These are phyloP conservation scores for Thraustochytrium sp. DNA, from an alignment of 352 stramenopile species.

Conservation along the genomic window DNA sequence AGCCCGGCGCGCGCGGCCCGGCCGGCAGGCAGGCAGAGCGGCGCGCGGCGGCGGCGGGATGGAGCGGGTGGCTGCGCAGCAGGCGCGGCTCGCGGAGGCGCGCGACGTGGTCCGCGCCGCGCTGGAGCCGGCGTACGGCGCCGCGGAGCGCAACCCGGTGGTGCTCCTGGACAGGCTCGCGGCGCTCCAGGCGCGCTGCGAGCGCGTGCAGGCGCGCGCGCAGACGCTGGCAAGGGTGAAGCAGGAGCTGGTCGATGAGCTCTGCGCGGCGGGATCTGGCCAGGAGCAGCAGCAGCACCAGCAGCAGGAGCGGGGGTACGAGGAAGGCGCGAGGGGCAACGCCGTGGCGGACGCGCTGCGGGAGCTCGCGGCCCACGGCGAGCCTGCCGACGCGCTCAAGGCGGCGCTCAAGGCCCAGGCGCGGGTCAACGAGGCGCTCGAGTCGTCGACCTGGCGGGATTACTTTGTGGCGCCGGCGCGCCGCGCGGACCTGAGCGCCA, in stretches of 20 bases:
- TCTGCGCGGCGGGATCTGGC: too few relatives aligned
- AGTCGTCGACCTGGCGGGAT: neutral
- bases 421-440: neutral
- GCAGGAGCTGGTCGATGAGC: slow-evolving; percentile 6
- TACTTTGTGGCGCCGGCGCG: neutral
- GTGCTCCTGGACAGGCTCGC: neutral
- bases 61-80: neutral
- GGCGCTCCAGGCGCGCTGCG: neutral
- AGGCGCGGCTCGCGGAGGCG: neutral
- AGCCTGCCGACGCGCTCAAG: neutral
- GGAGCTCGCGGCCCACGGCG: neutral
- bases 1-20: neutral
- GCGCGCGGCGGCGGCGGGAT: too few relatives aligned
- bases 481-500: neutral
- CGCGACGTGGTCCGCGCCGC: neutral
- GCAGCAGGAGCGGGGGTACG: neutral
- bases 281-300: too few relatives aligned
- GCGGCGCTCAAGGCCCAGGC: neutral
- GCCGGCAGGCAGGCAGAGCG: neutral
- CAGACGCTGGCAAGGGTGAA: slow-evolving; percentile 7
- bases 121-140: neutral
- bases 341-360: neutral
- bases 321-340: neutral
- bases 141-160: neutral
- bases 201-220: neutral